A percentile compares a stretch with the other conserved stretches of the same genome.
Conservation (phyloP, 2,329 filamentous ascomycete species). For the Alternaria angustiovoidea region DNA sequence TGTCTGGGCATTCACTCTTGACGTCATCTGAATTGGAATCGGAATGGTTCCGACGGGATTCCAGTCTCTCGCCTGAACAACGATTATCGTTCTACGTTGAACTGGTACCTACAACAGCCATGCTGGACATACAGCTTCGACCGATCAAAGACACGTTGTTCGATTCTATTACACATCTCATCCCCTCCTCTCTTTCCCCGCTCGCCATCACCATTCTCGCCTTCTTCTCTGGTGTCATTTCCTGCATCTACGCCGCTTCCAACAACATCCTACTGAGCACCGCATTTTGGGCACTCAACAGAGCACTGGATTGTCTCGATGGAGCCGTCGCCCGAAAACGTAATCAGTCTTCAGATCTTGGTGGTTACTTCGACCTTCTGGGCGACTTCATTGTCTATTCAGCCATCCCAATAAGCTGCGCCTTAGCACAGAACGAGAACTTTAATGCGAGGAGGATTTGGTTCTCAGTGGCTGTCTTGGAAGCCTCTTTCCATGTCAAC, state of each 20-base stretch:
- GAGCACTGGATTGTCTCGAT: conserved; percentile 1
- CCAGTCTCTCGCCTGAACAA: background rate
- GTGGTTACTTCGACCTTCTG: conserved; percentile 1
- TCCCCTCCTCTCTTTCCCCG: background rate
- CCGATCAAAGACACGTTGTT: conserved; percentile 1
- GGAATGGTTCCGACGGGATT: background rate
- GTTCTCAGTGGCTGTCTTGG: background rate
- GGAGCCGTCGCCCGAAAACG: conserved; percentile 1
- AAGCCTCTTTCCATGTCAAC: conserved; percentile 1
- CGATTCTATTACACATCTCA: background rate
- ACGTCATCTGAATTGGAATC: background rate
- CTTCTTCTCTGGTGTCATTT: too few relatives aligned
- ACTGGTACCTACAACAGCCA: background rate
- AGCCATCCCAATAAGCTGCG: background rate
- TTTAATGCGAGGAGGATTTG: background rate
- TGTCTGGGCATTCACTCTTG: background rate
- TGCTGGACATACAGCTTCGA: conserved; percentile 4
- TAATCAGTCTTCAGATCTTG: conserved; percentile 1
- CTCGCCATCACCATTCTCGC: too few relatives aligned
- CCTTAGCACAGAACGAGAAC: background rate
- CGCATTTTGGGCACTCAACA: background rate
- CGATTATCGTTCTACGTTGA: background rate
- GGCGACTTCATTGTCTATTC: conserved; percentile 4
- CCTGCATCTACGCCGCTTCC: too few relatives aligned
- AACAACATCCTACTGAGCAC: background rate